Percentiles rank a stretch among this genome's conserved stretches.
Evolutionary conservation across 129 eudicot genomes (phyloP).

Genomic region (Oenanthe sinensis): DNA sequence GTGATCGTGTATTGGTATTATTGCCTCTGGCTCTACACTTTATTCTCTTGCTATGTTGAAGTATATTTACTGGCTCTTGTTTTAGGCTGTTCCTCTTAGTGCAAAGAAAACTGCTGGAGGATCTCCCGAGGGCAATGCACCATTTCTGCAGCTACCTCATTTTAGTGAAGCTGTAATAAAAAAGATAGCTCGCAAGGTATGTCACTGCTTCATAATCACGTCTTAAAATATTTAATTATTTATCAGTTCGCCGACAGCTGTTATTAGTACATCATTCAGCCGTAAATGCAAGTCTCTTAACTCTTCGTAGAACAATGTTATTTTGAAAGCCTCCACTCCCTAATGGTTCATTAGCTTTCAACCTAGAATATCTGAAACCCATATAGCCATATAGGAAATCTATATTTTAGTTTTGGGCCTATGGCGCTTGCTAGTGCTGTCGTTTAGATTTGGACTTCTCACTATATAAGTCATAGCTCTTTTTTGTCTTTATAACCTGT

Average conservation of each 20-base stretch:
- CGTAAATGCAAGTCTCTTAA: background rate
- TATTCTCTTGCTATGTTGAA: background rate
- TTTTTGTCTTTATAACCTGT: background rate
- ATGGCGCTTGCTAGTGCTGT: background rate
- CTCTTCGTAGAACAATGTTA: background rate
- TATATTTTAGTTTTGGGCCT: too few species aligned
- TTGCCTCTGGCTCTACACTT: background rate
- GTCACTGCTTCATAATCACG: background rate
- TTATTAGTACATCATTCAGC: background rate
- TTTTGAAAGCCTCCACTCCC: background rate
- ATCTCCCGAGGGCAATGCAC: slow-evolving; percentile 75
- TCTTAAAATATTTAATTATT: background rate
- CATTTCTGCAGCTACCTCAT: slow-evolving; percentile 93
- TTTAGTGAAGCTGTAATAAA: slow-evolving; percentile 77
- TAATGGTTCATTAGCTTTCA: background rate
- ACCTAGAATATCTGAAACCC: background rate
- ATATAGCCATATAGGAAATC: background rate
- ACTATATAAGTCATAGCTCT: background rate
- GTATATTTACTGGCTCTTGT: background rate
- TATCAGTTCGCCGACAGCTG: background rate
- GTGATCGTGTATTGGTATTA: background rate
- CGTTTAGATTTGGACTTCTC: background rate
- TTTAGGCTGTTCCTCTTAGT: slow-evolving; percentile 94
- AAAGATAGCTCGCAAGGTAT: slow-evolving; percentile 83
- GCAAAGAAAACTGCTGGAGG: slow-evolving; percentile 79